A percentile compares a stretch with the other conserved stretches of the same genome.
Conservation (phyloP, 1,284 basidiomycete genomes). For the Mycosarcoma maydis region DNA sequence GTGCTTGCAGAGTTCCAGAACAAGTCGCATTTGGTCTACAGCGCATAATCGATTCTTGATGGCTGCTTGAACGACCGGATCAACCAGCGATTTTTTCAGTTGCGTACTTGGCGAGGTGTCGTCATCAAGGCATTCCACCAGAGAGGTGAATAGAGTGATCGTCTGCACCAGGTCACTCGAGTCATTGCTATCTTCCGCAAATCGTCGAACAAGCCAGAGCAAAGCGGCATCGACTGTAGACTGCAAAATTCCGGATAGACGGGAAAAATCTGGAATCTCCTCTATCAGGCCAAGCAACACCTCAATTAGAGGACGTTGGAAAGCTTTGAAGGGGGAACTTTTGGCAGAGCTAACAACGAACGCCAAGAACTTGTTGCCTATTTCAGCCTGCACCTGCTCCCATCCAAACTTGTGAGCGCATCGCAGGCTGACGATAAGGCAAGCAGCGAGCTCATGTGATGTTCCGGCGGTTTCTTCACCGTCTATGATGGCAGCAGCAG, state of each 20-base stretch:
- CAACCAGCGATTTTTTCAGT: slow-evolving; percentile 75
- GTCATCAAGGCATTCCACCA: slow-evolving; percentile 15
- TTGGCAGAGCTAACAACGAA: slow-evolving; percentile 12
- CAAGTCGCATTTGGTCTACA: slow-evolving; percentile 70
- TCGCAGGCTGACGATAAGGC: slow-evolving; percentile 9
- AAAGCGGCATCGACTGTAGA: slow-evolving; percentile 32
- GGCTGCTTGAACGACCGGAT: slow-evolving; percentile 77
- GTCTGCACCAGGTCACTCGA: slow-evolving; percentile 24
- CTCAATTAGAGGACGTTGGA: slow-evolving; percentile 15
- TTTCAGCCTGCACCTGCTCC: slow-evolving; percentile 3
- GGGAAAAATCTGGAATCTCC: slow-evolving; percentile 5
- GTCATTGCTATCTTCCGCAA: slow-evolving; percentile 66
- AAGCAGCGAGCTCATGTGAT: slow-evolving; percentile 9
- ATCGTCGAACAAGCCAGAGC: slow-evolving; percentile 66
- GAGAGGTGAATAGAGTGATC: slow-evolving; percentile 22
- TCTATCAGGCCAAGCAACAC: slow-evolving; percentile 15
- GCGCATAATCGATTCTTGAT: slow-evolving; percentile 74
- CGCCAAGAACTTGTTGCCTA: background rate
- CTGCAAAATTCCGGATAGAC: slow-evolving; percentile 23
- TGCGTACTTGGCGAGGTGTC: slow-evolving; percentile 6
- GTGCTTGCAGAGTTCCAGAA: slow-evolving; percentile 68
- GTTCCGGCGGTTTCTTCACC: background rate
- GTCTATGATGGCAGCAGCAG: slow-evolving; percentile 5
- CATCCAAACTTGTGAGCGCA: slow-evolving; percentile 23
- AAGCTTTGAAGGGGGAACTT: slow-evolving; percentile 10